Conservation (phyloP, 1,139 yeast genomes). For the Sugiyamaella japonica region DNA sequence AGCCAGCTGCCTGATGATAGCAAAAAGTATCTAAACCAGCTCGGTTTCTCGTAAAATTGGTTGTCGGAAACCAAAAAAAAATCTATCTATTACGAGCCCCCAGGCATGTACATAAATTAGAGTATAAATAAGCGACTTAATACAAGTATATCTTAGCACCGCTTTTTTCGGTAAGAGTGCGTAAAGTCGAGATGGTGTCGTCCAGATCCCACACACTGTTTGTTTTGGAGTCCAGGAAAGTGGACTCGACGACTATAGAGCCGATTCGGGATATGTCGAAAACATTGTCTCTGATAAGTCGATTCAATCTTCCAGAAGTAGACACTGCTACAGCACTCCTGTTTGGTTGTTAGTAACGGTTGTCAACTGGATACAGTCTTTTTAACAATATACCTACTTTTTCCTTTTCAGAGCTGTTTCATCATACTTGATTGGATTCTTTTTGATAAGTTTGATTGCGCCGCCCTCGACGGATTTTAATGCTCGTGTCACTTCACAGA, state of each 20-base stretch:
- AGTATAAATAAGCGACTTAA: slow-evolving; percentile 26
- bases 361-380: no score
- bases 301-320: slow-evolving; percentile 60
- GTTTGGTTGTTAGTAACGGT: not conserved
- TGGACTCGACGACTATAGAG: slow-evolving; percentile 58
- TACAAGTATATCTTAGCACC: slow-evolving; percentile 34
- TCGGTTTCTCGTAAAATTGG: slow-evolving; percentile 38
- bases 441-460: slow-evolving; percentile 63
- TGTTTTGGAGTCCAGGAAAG: slow-evolving; percentile 62
- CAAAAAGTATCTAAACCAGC: slow-evolving; percentile 38
- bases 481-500: slow-evolving; percentile 62
- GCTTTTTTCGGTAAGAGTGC: slow-evolving; percentile 26
- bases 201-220: slow-evolving; percentile 62
- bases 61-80: no score
- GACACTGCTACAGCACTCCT: slow-evolving; percentile 61
- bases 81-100: no score
- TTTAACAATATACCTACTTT: slow-evolving; percentile 24
- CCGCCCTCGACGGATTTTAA: slow-evolving; percentile 45
- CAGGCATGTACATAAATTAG: not conserved
- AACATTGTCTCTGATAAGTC: slow-evolving; percentile 47
- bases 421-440: slow-evolving; percentile 64
- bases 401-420: slow-evolving; percentile 51
- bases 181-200: slow-evolving; percentile 37
- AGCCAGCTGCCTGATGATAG: slow-evolving; percentile 44
- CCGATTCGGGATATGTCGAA: slow-evolving; percentile 44